These are phyloP conservation scores for Oryza meyeriana DNA, from an alignment of 176 grass and related monocot species.

Conservation along the genomic window DNA sequence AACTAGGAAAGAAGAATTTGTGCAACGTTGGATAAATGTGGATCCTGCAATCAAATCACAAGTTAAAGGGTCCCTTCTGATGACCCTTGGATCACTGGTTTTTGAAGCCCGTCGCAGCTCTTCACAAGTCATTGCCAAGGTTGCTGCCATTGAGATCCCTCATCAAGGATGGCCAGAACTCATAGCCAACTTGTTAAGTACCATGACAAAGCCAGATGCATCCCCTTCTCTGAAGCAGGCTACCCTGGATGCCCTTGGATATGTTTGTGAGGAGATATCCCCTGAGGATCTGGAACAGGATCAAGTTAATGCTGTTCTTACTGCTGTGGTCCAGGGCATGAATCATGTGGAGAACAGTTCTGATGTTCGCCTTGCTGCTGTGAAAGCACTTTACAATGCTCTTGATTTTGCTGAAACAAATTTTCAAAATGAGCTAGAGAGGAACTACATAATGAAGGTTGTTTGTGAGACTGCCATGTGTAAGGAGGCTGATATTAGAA, in stretches of 20 bases:
- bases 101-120: slow-evolving; percentile 51
- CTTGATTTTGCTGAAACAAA: slow-evolving; percentile 73
- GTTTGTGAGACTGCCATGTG: slow-evolving; percentile 57
- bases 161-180: slow-evolving; percentile 58
- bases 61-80: slow-evolving; percentile 53
- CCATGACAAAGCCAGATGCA: slow-evolving; percentile 55
- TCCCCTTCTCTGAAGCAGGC: slow-evolving; percentile 50
- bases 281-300: slow-evolving; percentile 61
- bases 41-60: slow-evolving; percentile 54
- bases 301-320: slow-evolving; percentile 69
- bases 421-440: slow-evolving; percentile 61
- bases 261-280: slow-evolving; percentile 73
- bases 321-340: slow-evolving; percentile 72
- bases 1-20: slow-evolving; percentile 39
- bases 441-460: slow-evolving; percentile 74
- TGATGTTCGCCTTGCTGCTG: slow-evolving; percentile 57
- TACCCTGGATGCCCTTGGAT: slow-evolving; percentile 56
- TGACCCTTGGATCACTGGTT: slow-evolving; percentile 50
- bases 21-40: slow-evolving; percentile 46
- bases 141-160: slow-evolving; percentile 64
- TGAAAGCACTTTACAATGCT: slow-evolving; percentile 64
- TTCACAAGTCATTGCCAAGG: slow-evolving; percentile 67
- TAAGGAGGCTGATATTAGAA: slow-evolving; percentile 55
- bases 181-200: slow-evolving; percentile 41
- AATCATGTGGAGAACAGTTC: slow-evolving; percentile 49